phyloP scores from a whole-genome alignment of 805 yeast species.

The Cyberlindnera maclurae region DNA sequence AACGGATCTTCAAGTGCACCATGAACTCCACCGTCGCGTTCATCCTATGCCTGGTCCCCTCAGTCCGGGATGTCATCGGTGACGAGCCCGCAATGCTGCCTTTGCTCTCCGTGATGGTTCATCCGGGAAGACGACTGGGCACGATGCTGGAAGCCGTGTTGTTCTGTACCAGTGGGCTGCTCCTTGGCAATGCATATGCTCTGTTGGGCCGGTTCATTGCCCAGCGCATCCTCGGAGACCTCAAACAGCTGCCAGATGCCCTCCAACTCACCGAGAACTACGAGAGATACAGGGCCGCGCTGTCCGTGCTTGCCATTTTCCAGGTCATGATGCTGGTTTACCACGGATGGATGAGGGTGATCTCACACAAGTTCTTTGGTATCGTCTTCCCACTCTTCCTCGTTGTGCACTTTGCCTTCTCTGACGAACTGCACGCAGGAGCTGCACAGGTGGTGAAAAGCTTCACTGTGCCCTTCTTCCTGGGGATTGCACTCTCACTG shows the following conservation, averaged over 20 bases:
- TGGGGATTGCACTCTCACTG: slow-evolving; percentile 39
- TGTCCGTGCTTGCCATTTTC: slow-evolving; percentile 37
- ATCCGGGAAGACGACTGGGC: slow-evolving; percentile 44
- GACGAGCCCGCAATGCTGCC: slow-evolving; percentile 38
- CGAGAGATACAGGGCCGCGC: slow-evolving; percentile 29
- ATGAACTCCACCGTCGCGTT: slow-evolving; percentile 35
- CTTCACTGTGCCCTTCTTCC: slow-evolving; percentile 36
- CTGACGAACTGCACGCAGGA: slow-evolving; percentile 27
- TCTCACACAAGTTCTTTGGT: slow-evolving; percentile 38
- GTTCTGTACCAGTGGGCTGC: slow-evolving; percentile 34
- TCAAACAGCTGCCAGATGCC: slow-evolving; percentile 25
- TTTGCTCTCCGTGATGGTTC: slow-evolving; percentile 38
- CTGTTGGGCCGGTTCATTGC: slow-evolving; percentile 36
- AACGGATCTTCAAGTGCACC: slow-evolving; percentile 32
- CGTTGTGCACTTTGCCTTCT: slow-evolving; percentile 42
- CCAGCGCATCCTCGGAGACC: slow-evolving; percentile 28
- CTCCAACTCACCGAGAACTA: slow-evolving; percentile 26
- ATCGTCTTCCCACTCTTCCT: slow-evolving; percentile 42
- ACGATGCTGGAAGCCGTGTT: slow-evolving; percentile 38
- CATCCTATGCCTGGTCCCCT: slow-evolving; percentile 33
- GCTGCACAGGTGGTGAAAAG: slow-evolving; percentile 28
- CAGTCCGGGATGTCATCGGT: slow-evolving; percentile 30
- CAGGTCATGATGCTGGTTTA: slow-evolving; percentile 40
- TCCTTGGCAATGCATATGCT: slow-evolving; percentile 36
- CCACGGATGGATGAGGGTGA: slow-evolving; percentile 44